phyloP scores from a whole-genome alignment of 108 stramenopile species.

The Schizochytrium sp. region DNA sequence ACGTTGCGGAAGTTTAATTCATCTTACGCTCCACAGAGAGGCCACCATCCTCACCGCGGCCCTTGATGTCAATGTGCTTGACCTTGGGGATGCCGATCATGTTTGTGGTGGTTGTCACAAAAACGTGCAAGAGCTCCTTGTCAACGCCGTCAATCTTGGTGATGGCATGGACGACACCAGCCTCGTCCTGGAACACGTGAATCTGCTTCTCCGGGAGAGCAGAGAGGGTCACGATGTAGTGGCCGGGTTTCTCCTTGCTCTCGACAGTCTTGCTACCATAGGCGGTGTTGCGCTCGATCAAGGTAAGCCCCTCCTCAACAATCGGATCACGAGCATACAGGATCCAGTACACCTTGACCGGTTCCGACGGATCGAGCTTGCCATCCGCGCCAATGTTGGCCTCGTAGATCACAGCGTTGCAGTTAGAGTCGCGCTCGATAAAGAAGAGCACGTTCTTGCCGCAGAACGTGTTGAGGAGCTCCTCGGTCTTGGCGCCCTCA shows the following conservation, averaged over 20 bases:
- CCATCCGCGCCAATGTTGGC: conserved; percentile 34
- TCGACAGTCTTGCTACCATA: conserved; percentile 40
- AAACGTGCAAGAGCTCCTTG: conserved; percentile 35
- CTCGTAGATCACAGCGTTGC: conserved; percentile 50
- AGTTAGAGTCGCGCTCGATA: conserved; percentile 42
- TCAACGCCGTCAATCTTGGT: conserved; percentile 21
- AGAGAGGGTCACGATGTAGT: conserved; percentile 25
- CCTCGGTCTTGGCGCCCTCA: conserved; percentile 9
- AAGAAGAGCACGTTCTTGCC: conserved; percentile 33
- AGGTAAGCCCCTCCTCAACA: conserved; percentile 18
- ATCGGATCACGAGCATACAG: conserved; percentile 29
- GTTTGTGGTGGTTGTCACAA: conserved; percentile 29
- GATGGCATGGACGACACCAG: conserved; percentile 25
- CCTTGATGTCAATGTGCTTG: conserved; percentile 55
- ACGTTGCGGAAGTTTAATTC: neutral
- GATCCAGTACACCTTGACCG: conserved; percentile 58
- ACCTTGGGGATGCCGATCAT: conserved; percentile 27
- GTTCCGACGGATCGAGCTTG: conserved; percentile 3
- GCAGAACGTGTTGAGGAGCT: conserved; percentile 20
- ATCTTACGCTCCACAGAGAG: conserved; percentile 41
- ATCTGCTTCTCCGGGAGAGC: conserved; percentile 50
- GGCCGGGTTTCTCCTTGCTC: neutral
- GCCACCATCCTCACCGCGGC: conserved; percentile 32
- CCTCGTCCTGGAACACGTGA: conserved; percentile 54
- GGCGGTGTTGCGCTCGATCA: conserved; percentile 60